Evolutionary conservation across 495 filamentous ascomycete genomes (phyloP).

Genomic region (Penicillium parvum): DNA sequence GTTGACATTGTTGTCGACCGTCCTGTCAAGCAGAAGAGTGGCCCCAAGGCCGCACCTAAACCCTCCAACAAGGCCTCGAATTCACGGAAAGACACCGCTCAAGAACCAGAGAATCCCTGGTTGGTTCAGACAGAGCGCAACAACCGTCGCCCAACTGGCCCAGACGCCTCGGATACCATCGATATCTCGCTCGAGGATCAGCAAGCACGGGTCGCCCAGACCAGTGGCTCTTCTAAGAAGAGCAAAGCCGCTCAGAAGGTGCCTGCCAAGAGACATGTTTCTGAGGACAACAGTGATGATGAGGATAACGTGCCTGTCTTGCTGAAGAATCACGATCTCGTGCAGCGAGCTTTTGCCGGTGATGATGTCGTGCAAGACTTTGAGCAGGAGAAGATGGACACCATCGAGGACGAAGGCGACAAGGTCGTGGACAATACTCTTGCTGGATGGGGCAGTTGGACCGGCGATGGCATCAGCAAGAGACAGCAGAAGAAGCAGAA

Average conservation of each 20-base stretch:
- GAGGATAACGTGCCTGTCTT: constrained; percentile 60
- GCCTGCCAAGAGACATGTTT: constrained; percentile 17
- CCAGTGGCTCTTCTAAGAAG: constrained; percentile 16
- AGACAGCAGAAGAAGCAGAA: constrained; percentile 57
- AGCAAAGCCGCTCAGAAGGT: constrained; percentile 17
- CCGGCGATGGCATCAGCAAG: constrained; percentile 71
- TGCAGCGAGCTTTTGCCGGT: constrained; percentile 82
- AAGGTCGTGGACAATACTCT: constrained; percentile 79
- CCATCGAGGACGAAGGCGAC: constrained; percentile 74
- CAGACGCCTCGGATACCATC: constrained; percentile 33
- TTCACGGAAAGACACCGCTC: constrained; percentile 16
- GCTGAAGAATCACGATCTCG: constrained; percentile 73
- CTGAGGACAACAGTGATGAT: constrained; percentile 47
- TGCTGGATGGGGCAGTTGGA: constrained; percentile 90
- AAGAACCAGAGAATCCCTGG: constrained; percentile 51
- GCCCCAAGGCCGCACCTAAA: constrained; percentile 15
- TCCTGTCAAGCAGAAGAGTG: constrained; percentile 22
- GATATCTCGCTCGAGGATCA: constrained; percentile 37
- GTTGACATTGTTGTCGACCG: constrained; percentile 20
- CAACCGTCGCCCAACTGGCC: constrained; percentile 31
- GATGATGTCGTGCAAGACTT: constrained; percentile 86
- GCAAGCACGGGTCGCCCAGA: constrained; percentile 15
- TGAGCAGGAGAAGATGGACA: constrained; percentile 70
- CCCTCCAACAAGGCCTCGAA: constrained; percentile 15
- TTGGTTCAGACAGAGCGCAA: constrained; percentile 37